Evolutionary conservation across 495 filamentous ascomycete genomes (phyloP), one percentile per base, ranked within the genome.

Genomic region (Penicillium lagena): DNA sequence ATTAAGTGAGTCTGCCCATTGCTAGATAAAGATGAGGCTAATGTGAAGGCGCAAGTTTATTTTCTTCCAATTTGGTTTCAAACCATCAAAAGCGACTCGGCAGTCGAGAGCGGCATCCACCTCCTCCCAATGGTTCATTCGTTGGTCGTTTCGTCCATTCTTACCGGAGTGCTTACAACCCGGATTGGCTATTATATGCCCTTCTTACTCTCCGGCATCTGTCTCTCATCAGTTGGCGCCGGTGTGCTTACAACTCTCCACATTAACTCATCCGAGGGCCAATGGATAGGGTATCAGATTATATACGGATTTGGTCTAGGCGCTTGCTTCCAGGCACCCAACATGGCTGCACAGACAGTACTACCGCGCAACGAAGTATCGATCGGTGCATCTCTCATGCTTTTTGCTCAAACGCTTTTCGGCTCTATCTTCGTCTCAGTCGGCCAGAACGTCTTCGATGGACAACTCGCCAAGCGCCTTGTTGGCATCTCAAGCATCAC

Each of bases 361-460:
- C 67, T 89, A 2, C 60, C 66, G 11, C 60, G 73, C 12, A 57
- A 63, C 0, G 83, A 88, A 43, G 68, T 89, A 3, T 73, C 83
- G 0, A 78, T 76, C 17, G 84, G 80, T 7, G 81, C 77, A 4
- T 69, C 79, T 0, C 50, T 80, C 36, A 70, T 89, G 14, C 67
- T 83, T 30, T 87, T 87, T 60, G 49, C 68, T n/a, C 81, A 86
- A 56, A 79, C 74, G 0, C 66, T 90, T 10, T 80, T 79, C 22
- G 81, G 80, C 12, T 75, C 86, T 0, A 55, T 90, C 7, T 86
- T 88, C 54, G 76, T 90, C 40, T 77, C 77, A 2, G 80, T 89
- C 29, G 83, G 70, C 5, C 79, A 89, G 52, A 87, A 79, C 43
- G 70, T 93, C 38, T 87, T 93, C 69, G 75, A 43, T 72, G 89